A percentile compares a stretch with the other conserved stretches of the same genome.
phyloP scores from a whole-genome alignment of 805 yeast genomes.

The Kuraishia hungarica region DNA sequence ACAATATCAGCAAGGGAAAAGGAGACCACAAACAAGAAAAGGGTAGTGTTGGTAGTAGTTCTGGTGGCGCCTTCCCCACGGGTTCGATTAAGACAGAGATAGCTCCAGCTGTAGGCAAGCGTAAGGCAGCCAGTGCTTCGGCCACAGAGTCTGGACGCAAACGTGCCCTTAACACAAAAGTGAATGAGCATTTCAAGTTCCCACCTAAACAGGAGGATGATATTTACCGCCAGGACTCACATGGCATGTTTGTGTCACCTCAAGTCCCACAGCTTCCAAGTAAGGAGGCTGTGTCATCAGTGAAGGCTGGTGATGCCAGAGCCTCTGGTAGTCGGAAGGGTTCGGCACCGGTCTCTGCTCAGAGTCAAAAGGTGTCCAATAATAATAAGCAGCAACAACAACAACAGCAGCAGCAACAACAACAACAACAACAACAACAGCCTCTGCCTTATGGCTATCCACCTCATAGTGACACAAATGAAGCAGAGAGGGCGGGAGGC shows the following conservation, averaged over 20 bases:
- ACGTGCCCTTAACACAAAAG: neutral
- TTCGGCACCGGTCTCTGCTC: neutral
- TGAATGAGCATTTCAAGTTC: neutral
- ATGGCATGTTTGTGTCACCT: neutral
- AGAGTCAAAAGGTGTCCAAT: neutral
- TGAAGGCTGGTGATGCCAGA: neutral
- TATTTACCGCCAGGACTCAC: neutral
- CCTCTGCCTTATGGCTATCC: neutral
- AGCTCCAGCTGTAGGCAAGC: neutral
- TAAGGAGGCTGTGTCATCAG: neutral
- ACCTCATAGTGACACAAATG: neutral
- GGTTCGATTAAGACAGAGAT: neutral
- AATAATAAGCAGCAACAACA: constrained; percentile 11
- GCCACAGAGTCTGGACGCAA: neutral
- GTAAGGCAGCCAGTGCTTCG: neutral
- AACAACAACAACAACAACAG: constrained; percentile 12
- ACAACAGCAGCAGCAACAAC: constrained; percentile 8
- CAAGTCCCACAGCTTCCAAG: neutral
- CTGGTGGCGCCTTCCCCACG: too few relatives aligned
- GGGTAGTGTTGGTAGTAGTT: neutral
- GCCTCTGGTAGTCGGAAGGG: neutral
- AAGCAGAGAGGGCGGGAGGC: constrained; percentile 1
- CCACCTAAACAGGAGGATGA: neutral
- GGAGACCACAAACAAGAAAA: neutral
- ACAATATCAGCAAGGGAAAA: constrained; percentile 4